A percentile compares a stretch with the other conserved stretches of the same genome.
Evolutionary conservation across 108 stramenopile genomes (phyloP).

Genomic region (Aurantiochytrium sp.): DNA sequence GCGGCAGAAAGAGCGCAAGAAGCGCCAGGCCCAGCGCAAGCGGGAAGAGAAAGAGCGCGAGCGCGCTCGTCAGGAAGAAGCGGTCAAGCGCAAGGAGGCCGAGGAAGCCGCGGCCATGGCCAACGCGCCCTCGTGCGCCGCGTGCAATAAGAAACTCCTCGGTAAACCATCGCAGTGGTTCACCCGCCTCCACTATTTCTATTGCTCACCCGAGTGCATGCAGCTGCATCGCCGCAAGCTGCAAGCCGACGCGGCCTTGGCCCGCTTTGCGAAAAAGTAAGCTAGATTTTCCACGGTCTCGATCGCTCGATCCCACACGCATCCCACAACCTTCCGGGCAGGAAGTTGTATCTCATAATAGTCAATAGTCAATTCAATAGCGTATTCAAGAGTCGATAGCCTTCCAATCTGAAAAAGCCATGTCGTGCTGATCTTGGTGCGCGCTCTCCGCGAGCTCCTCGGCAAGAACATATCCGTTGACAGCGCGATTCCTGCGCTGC

Average conservation of each 20-base stretch:
- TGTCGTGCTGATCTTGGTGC: no score
- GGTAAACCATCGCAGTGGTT: neutral
- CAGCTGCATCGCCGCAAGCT: neutral
- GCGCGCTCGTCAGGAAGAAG: neutral
- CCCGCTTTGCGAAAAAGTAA: neutral
- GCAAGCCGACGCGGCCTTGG: neutral
- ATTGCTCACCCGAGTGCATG: slow-evolving; percentile 17
- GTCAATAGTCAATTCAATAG: no score
- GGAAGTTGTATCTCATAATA: no score
- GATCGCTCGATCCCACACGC: no score
- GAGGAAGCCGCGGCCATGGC: neutral
- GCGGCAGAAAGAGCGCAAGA: neutral
- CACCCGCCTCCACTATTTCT: neutral
- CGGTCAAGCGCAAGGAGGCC: neutral
- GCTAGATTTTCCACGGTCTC: no score
- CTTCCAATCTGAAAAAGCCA: no score
- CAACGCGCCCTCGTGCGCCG: neutral
- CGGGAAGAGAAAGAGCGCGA: neutral
- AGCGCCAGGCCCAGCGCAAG: neutral
- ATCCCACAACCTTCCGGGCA: no score
- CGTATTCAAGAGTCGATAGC: no score
- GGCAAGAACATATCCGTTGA: no score
- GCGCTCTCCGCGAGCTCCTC: no score
- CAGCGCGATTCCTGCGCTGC: no score
- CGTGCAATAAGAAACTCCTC: neutral